phyloP scores from a whole-genome alignment of 768 basidiomycete genomes.

The Termitomyces sp. region DNA sequence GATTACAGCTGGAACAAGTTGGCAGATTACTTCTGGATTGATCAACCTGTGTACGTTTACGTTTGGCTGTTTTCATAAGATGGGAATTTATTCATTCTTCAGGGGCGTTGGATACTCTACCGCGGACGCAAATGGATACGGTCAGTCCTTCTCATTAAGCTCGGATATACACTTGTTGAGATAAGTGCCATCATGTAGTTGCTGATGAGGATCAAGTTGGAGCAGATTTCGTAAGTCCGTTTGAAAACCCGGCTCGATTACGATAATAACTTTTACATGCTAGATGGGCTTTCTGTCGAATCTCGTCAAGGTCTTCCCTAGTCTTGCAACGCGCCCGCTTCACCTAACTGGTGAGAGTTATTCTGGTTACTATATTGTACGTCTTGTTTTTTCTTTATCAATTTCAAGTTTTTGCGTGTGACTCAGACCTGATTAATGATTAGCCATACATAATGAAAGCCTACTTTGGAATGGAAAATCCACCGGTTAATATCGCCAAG shows the following conservation, averaged over 20 bases:
- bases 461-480: constrained; percentile 59
- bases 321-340: constrained; percentile 63
- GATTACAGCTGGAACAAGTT: constrained; percentile 56
- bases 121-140: constrained; percentile 57
- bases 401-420: constrained; percentile 1
- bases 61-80: not conserved
- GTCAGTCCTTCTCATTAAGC: constrained; percentile 32
- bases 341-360: constrained; percentile 75
- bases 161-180: constrained; percentile 1
- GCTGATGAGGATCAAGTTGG: constrained; percentile 68
- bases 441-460: constrained; percentile 78
- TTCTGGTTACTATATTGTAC: constrained; percentile 68
- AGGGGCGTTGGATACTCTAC: constrained; percentile 68
- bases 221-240: constrained; percentile 45
- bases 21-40: constrained; percentile 72
- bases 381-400: constrained; percentile 19
- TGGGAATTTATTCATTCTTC: constrained; percentile 6
- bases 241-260: not conserved
- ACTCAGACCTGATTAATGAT: constrained; percentile 29
- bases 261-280: constrained; percentile 4
- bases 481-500: constrained; percentile 67
- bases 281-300: constrained; percentile 74
- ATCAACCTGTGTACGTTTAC: constrained; percentile 60
- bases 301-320: constrained; percentile 73
- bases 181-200: constrained; percentile 30